Base-by-base conservation (phyloP, 257 asterid species). In the Agastache rugosa region DNA sequence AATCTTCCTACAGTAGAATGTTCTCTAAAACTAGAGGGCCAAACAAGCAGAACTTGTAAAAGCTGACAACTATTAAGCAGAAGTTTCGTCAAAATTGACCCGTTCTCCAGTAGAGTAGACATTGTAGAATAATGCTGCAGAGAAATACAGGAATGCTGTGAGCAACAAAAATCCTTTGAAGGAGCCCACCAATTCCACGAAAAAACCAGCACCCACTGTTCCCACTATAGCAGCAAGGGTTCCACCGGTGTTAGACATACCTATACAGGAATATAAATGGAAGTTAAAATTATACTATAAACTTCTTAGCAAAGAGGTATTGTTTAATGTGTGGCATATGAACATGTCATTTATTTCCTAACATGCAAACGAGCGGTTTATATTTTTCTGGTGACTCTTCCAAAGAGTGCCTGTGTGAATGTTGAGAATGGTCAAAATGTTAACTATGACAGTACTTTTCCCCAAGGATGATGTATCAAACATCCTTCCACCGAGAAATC, bases 141-240 rank as follows among this genome's bases (percentile, higher is more conserved):
- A 78, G 81, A 94, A 84, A 77, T 94, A 94, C 66, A 92, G 83
- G 82, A 87, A 81, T 41, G 99, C 44, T 3, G 97, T 92, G 78
- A 94, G 89, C 83, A 80, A 76, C 85, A 94, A 83, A 84, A 94
- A 92, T 48, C 96, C 97, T 77, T 82, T 83, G 86, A 94, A 91
- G 63, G 99, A 94, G 64, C 99, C 99, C 41, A 86, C 83, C 60
- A 89, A 50, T 67, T 94, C 97, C 22, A 92, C 97, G 14, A 94
- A 94, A 85, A 75, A 94, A 83, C 98, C 98, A 62, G 97, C 90
- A 60, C 99, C 97, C 41, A 92, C 97, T 34, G 99, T 94, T 80
- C 97, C 97, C 47, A 89, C 68, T 66, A 94, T 90, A 65, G 99
- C 96, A 78, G 97, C 97, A n/a, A 90, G 70, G 8, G 99, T 90